Conservation (phyloP, 441 rosid genomes). For the Brassica hybrid region DNA sequence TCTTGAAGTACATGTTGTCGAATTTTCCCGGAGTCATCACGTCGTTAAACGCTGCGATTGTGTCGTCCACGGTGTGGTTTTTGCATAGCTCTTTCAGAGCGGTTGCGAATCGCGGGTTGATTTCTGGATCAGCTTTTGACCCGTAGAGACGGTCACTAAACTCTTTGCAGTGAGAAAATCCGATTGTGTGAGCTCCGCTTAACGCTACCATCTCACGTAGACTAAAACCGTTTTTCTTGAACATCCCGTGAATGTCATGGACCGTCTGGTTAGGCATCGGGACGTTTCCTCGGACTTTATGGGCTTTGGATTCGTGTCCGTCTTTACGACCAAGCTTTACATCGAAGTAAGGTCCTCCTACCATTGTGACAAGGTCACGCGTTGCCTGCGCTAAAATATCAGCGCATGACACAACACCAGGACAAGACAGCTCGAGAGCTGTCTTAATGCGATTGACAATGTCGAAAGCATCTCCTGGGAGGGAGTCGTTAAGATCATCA, state of each 20-base stretch:
- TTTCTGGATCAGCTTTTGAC: constrained; percentile 39
- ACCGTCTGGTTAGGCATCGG: constrained; percentile 45
- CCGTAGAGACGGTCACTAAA: constrained; percentile 46
- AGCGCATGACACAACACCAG: constrained; percentile 50
- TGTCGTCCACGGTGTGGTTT: constrained; percentile 45
- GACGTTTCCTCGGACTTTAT: constrained; percentile 45
- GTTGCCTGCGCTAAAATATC: constrained; percentile 57
- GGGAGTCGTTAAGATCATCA: no score
- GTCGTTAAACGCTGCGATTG: constrained; percentile 68
- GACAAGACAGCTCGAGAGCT: constrained; percentile 55
- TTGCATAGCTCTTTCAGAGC: constrained; percentile 52
- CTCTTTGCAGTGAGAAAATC: constrained; percentile 57
- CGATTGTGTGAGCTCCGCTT: constrained; percentile 61
- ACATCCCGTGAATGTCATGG: constrained; percentile 43
- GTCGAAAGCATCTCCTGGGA: constrained; percentile 59
- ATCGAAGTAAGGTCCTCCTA: constrained; percentile 53
- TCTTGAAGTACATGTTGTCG: constrained; percentile 68
- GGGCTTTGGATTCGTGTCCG: constrained; percentile 45
- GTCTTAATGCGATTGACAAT: constrained; percentile 51
- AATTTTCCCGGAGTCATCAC: constrained; percentile 66
- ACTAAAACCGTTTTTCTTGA: constrained; percentile 48
- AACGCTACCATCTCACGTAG: constrained; percentile 61
- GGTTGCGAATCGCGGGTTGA: constrained; percentile 51
- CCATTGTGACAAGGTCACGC: constrained; percentile 53
- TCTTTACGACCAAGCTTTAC: constrained; percentile 56